Evolutionary conservation across 2,329 filamentous ascomycete species (phyloP), one percentile per base, ranked within the genome.

Genomic region (Fusarium abutilonis): DNA sequence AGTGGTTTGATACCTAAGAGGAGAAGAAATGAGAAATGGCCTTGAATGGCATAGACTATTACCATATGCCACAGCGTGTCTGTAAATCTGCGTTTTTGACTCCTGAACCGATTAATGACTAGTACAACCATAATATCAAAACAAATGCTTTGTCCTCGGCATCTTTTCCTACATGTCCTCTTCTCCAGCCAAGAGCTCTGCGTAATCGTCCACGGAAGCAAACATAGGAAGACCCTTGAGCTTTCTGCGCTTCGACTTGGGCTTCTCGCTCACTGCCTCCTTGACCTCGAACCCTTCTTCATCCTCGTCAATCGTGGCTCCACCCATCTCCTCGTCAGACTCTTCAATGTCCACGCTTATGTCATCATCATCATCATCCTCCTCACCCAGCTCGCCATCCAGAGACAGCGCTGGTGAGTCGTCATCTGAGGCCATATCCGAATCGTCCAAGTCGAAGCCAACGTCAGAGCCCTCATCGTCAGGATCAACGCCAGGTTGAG

Each of bases 131-230:
- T 51, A 66, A 29, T 42, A 57, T 58, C 35, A 47, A 68, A 68
- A 48, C 38, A 52, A 52, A 50, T 46, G 46, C 36, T 32, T 56
- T 60, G 29, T 31, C 45, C 36, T 38, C 19, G 38, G 36, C 23
- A 40, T 34, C 17, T 36, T n/a, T 45, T 43, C 39, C 35, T 60
- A 60, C 43, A 60, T 66, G 54, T 87, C 87, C 61, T 88, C 87
- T 47, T 95, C 91, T 63, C 86, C 84, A 4, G 83, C 91, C 74
- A 97, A 77, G 78, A 97, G 83, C 70, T 90, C 90, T 14, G 93
- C 94, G 76, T 98, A 99, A 74, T 98, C 95, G 51, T 98, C 95
- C 29, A 85, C 90, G 29, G 92, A 96, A 17, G 96, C 95, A 80
- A 99, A 99, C 32, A 88, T 96, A 7, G 95, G 95, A 68, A 99